Evolutionary conservation across 192 early-diverging fungal genomes (phyloP).

Genomic region (Borealophlyctis nickersoniae): DNA sequence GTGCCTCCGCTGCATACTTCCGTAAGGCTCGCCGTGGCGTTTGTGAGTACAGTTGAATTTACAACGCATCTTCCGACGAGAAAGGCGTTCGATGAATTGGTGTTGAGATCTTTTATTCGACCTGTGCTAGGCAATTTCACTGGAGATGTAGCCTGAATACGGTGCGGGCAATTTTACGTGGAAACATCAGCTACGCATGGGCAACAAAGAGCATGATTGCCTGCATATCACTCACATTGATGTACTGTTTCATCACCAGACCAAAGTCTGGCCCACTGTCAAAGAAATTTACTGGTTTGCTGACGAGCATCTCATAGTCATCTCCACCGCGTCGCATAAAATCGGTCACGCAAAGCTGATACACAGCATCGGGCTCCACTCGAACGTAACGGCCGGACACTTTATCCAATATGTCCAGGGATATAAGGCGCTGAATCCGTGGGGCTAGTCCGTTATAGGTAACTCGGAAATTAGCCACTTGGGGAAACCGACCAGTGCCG

Average conservation of each 20-base stretch:
- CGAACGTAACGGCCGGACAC: not conserved
- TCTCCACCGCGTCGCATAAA: conserved; percentile 17
- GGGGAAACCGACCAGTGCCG: conserved; percentile 12
- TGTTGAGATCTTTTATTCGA: too few species aligned
- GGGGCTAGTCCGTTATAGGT: conserved; percentile 10
- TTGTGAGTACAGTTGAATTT: too few species aligned
- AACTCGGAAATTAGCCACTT: conserved; percentile 3
- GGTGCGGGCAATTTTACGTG: too few species aligned
- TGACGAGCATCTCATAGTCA: conserved; percentile 3
- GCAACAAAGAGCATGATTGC: too few species aligned
- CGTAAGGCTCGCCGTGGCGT: too few species aligned
- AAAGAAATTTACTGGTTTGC: conserved; percentile 7
- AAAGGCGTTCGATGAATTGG: too few species aligned
- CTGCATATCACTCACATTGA: conserved; percentile 7
- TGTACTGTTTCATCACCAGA: conserved; percentile 8
- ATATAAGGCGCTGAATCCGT: not conserved
- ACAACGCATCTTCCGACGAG: too few species aligned
- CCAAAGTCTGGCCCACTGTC: conserved; percentile 11
- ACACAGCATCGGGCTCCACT: conserved; percentile 11
- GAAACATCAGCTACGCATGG: too few species aligned
- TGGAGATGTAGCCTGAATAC: too few species aligned
- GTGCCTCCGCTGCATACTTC: too few species aligned
- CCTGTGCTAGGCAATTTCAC: too few species aligned
- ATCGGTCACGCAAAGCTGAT: conserved; percentile 20
- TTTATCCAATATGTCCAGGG: not conserved